A percentile compares a stretch with the other conserved stretches of the same genome.
phyloP scores from a whole-genome alignment of 1,284 basidiomycete genomes.

The Apiotrichum domesticum region DNA sequence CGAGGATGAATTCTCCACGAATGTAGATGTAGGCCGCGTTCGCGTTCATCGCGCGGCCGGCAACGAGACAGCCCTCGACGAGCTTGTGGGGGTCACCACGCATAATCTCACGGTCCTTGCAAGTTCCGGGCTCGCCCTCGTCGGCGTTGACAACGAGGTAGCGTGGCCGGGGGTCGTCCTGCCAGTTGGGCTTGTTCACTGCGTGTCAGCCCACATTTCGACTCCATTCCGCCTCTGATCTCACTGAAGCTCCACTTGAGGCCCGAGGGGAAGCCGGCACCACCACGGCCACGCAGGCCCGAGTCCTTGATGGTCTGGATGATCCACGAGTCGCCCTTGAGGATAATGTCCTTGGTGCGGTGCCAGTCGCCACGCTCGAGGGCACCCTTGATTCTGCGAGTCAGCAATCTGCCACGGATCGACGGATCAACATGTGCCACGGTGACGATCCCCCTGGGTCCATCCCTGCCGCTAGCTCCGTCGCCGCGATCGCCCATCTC shows the following conservation, averaged over 20 bases:
- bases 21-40: slow-evolving; percentile 95
- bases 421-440: too few relatives aligned
- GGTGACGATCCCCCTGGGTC: too few relatives aligned
- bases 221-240: slow-evolving; percentile 46
- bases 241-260: slow-evolving; percentile 91
- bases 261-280: slow-evolving; percentile 94
- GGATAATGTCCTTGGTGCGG: slow-evolving; percentile 87
- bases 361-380: slow-evolving; percentile 95
- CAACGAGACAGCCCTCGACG: slow-evolving; percentile 93
- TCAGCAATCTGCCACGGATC: too few relatives aligned
- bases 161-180: slow-evolving; percentile 84
- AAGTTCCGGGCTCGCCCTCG: slow-evolving; percentile 97
- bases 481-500: not conserved
- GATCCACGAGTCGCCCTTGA: slow-evolving; percentile 71
- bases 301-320: slow-evolving; percentile 95
- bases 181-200: slow-evolving; percentile 92
- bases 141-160: slow-evolving; percentile 98
- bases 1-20: slow-evolving; percentile 95
- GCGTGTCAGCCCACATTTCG: not conserved
- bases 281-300: slow-evolving; percentile 89
- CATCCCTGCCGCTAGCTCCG: too few relatives aligned
- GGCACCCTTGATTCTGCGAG: slow-evolving; percentile 64
- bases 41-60: slow-evolving; percentile 97
- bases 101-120: slow-evolving; percentile 97
- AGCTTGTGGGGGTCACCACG: slow-evolving; percentile 98